phyloP scores from a whole-genome alignment of 768 basidiomycete species.

The Mycena metata region DNA sequence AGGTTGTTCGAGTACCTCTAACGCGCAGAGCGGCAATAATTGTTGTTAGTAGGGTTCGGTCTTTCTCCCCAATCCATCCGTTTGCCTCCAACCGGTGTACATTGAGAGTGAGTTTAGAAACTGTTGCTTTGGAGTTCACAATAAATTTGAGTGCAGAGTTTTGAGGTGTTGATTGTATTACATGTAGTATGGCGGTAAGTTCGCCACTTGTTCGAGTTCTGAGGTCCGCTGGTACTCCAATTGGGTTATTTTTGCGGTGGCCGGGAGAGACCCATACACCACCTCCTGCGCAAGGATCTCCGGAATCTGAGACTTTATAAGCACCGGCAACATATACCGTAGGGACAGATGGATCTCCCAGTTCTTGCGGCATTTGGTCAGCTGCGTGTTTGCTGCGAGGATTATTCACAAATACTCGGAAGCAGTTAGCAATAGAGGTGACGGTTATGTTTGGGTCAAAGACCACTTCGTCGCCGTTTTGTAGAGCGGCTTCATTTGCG shows the following conservation, averaged over 20 bases:
- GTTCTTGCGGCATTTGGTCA: background rate
- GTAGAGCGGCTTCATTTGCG: background rate
- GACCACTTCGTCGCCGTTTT: background rate
- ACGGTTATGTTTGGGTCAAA: background rate
- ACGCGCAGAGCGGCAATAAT: background rate
- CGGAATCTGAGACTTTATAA: background rate
- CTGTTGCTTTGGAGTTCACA: background rate
- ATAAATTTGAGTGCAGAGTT: background rate
- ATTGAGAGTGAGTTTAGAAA: background rate
- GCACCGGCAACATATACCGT: background rate
- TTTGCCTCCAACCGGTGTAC: background rate
- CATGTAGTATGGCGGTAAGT: background rate
- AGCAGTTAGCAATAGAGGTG: background rate
- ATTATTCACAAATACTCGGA: background rate
- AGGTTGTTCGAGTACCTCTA: background rate
- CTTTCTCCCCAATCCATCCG: background rate
- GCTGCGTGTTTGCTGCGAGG: background rate
- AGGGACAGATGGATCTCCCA: background rate
- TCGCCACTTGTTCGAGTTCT: background rate
- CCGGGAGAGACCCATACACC: background rate
- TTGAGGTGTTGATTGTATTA: background rate
- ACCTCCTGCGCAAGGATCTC: background rate
- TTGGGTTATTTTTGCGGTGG: background rate
- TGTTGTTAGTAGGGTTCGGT: background rate
- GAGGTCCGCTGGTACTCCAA: background rate